These are phyloP conservation scores for Hortiboletus flavorubellus DNA, from an alignment of 768 basidiomycete genomes.

Conservation along the genomic window DNA sequence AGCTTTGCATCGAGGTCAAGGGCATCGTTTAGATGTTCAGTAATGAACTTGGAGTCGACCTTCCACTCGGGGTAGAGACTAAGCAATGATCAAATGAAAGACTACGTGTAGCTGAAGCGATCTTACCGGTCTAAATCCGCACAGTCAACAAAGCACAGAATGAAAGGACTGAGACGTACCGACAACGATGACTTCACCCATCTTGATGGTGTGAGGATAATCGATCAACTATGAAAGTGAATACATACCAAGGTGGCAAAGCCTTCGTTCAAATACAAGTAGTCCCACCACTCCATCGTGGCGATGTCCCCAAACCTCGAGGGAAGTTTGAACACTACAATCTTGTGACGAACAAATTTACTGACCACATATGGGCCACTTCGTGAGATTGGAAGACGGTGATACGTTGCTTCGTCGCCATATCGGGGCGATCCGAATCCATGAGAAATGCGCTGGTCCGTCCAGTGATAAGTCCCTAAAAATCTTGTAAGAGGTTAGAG, in stretches of 20 bases:
- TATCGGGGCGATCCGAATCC: conserved; percentile 70
- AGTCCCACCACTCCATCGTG: conserved; percentile 93
- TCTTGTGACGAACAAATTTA: not conserved
- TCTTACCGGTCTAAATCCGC: conserved; percentile 49
- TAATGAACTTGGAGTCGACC: conserved; percentile 77
- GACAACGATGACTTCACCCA: conserved; percentile 85
- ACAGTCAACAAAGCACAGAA: conserved; percentile 8
- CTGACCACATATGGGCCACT: conserved; percentile 77
- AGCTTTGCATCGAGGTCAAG: conserved; percentile 78
- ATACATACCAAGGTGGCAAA: conserved; percentile 74
- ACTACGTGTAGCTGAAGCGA: not conserved
- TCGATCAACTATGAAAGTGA: not conserved
- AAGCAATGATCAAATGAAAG: conserved; percentile 7
- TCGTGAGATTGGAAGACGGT: conserved; percentile 81
- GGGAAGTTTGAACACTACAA: conserved; percentile 10
- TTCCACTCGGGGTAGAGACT: conserved; percentile 86
- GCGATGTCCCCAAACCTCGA: conserved; percentile 86
- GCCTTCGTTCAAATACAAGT: conserved; percentile 83
- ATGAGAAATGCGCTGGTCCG: conserved; percentile 77
- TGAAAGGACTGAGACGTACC: conserved; percentile 40
- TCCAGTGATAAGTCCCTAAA: conserved; percentile 83
- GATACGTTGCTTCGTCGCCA: conserved; percentile 75
- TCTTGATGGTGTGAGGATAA: conserved; percentile 36
- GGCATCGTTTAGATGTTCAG: conserved; percentile 71
- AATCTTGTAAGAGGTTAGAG: conserved; percentile 1